Conservation (phyloP, 139 green algal species). For the Chlorella sp. region DNA sequence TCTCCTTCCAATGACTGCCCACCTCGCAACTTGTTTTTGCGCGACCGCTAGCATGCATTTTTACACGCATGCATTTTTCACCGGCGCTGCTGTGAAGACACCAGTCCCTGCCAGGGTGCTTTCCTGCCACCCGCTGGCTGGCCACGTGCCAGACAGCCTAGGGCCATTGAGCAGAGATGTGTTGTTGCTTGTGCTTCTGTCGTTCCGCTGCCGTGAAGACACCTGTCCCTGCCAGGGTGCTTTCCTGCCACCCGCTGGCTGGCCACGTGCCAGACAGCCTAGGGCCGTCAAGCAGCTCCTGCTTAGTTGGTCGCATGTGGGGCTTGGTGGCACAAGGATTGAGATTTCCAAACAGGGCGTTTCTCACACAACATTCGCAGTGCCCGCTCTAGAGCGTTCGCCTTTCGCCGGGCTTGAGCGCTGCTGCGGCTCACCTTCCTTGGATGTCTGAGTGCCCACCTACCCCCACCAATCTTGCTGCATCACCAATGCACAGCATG, state of each 20-base stretch:
- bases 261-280: not conserved
- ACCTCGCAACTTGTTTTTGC: no score
- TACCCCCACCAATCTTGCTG: not conserved
- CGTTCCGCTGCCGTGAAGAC: no score
- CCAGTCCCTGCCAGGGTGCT: no score
- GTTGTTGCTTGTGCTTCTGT: no score
- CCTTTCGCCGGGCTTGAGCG: conserved; percentile 70
- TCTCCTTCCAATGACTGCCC: conserved; percentile 47
- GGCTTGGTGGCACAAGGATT: conserved; percentile 39
- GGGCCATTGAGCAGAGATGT: not conserved
- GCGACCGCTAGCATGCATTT: no score
- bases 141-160: not conserved
- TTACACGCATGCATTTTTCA: not conserved
- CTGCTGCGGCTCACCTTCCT: conserved; percentile 76
- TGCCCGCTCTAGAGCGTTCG: conserved; percentile 80
- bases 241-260: no score
- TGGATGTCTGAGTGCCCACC: conserved; percentile 71
- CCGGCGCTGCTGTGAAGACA: no score
- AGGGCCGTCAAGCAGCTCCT: not conserved
- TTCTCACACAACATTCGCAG: conserved; percentile 81
- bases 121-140: no score
- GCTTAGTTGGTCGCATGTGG: no score
- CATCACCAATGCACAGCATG: not conserved
- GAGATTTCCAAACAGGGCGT: conserved; percentile 57
- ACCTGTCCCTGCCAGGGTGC: no score